These are phyloP conservation scores for Serpula lacrymans DNA, from an alignment of 768 basidiomycete genomes.

Conservation along the genomic window DNA sequence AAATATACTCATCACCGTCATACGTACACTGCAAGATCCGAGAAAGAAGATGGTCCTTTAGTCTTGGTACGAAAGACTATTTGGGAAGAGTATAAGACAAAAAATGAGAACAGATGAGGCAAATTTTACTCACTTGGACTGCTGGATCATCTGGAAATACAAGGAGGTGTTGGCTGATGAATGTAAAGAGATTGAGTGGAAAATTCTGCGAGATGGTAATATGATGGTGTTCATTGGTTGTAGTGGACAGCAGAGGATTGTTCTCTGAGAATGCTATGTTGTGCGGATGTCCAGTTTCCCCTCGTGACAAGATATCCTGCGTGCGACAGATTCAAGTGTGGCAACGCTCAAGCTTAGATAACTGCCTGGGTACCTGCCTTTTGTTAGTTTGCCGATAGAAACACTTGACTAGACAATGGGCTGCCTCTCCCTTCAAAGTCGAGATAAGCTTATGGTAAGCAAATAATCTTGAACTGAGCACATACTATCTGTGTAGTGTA, in stretches of 20 bases:
- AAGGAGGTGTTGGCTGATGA: too few species aligned
- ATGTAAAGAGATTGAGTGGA: constrained; percentile 12
- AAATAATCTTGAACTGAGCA: too few species aligned
- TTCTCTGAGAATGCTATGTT: constrained; percentile 7
- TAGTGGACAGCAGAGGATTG: constrained; percentile 8
- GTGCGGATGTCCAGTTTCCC: constrained; percentile 12
- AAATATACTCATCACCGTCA: constrained; percentile 24
- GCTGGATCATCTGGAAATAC: constrained; percentile 23
- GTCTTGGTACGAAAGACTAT: constrained; percentile 27
- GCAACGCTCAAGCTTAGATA: constrained; percentile 18
- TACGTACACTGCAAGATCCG: constrained; percentile 9
- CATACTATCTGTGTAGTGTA: constrained; percentile 32
- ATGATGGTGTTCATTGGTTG: constrained; percentile 11
- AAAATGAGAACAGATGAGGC: background rate
- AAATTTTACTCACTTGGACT: too few species aligned
- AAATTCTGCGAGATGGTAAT: constrained; percentile 13
- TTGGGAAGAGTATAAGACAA: background rate
- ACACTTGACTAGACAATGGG: constrained; percentile 33
- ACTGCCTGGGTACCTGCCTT: constrained; percentile 22
- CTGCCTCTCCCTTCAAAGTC: constrained; percentile 32
- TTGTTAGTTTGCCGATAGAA: constrained; percentile 35
- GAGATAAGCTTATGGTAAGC: too few species aligned
- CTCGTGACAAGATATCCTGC: too few species aligned
- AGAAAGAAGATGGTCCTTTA: constrained; percentile 30
- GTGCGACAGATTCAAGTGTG: too few species aligned